Conservation (phyloP, 2,329 filamentous ascomycete species). For the Seiridium cupressi region DNA sequence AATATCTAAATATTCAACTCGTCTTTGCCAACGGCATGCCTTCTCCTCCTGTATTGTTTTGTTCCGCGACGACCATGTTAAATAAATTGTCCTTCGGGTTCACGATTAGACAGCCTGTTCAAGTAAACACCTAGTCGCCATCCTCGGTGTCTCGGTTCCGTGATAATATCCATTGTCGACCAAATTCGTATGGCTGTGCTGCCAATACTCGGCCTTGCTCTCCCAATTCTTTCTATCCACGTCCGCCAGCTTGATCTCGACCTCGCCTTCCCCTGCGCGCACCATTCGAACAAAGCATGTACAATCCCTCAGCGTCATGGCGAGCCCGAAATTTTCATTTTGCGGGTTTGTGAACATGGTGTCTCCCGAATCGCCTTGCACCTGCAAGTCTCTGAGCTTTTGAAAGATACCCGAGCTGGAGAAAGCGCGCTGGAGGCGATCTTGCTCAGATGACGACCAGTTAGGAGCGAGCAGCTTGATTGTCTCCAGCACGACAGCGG, state of each 20-base stretch:
- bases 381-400: conserved; percentile 31
- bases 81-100: too few relatives aligned
- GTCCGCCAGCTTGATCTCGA: conserved; percentile 67
- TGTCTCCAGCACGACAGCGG: conserved; percentile 40
- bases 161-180: conserved; percentile 68
- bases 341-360: conserved; percentile 39
- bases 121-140: conserved; percentile 26
- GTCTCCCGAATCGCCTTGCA: conserved; percentile 38
- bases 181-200: conserved; percentile 58
- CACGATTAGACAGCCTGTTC: neutral
- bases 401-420: conserved; percentile 34
- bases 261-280: conserved; percentile 21
- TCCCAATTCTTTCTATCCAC: conserved; percentile 72
- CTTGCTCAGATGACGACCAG: conserved; percentile 27
- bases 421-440: conserved; percentile 35
- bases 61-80: too few relatives aligned
- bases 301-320: conserved; percentile 81
- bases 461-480: conserved; percentile 37
- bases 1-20: too few relatives aligned
- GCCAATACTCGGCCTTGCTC: conserved; percentile 70
- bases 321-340: conserved; percentile 55
- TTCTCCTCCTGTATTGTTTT: too few relatives aligned
- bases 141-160: conserved; percentile 18
- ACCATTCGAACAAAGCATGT: conserved; percentile 68
- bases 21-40: too few relatives aligned